Conservation (phyloP, 371 early-diverging fungal species). For the Nosema muscidifuracis region DNA sequence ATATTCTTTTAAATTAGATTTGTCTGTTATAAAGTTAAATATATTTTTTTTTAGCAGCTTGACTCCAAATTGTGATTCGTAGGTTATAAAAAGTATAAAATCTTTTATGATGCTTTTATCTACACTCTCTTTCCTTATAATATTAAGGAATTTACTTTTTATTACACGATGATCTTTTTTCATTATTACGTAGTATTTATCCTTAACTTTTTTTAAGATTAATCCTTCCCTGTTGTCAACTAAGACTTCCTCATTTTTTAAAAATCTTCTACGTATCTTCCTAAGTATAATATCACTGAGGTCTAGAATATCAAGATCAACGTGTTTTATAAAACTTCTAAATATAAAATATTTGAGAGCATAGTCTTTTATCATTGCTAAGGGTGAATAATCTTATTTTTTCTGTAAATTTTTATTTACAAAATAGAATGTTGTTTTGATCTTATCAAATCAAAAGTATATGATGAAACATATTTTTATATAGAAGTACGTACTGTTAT, state of each 20-base stretch:
- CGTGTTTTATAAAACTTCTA: not conserved
- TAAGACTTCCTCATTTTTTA: slow-evolving; percentile 4
- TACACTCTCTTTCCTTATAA: not conserved
- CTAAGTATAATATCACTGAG: not conserved
- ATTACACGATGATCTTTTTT: not conserved
- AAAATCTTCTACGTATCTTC: not conserved
- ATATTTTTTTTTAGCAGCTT: slow-evolving; percentile 1
- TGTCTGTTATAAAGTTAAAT: not conserved
- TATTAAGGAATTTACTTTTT: not conserved
- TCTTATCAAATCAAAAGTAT: too few relatives aligned
- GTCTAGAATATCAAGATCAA: not conserved
- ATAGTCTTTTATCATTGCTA: not conserved
- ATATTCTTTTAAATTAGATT: not conserved
- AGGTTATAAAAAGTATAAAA: not conserved
- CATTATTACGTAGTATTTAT: not conserved
- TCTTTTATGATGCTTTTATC: not conserved
- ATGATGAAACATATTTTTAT: too few relatives aligned
- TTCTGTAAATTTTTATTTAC: too few relatives aligned
- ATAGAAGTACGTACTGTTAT: too few relatives aligned
- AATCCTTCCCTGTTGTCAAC: not conserved
- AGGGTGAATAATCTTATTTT: too few relatives aligned
- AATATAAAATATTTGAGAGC: not conserved
- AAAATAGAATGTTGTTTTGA: too few relatives aligned
- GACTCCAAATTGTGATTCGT: not conserved
- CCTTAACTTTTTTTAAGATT: not conserved